Base-by-base conservation (phyloP, 2,329 filamentous ascomycete species). In the Reticulascus tulasneorum region DNA sequence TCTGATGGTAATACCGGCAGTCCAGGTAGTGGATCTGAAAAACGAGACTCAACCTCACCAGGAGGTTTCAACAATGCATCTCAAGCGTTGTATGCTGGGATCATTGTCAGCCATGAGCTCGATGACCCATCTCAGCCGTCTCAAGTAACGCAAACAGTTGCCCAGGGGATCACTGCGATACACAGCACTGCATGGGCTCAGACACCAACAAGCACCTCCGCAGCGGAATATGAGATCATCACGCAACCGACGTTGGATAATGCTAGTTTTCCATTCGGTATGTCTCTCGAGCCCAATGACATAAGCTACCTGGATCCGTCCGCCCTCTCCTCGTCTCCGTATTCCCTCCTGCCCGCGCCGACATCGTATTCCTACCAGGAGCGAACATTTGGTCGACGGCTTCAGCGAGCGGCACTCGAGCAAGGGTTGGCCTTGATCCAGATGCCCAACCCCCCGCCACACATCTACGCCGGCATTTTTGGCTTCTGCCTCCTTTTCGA, bases 401-500 rank as follows among this genome's bases (percentile, higher is more conserved):
- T 94, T 5, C 83, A 86, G 31, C 76, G 86, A 26, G 69, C 69
- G 35, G 70, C 78, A 3, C 48, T 81, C 1, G 85, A 94, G 57
- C 60, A 68, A 18, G 84, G 72, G 1, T 75, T 80, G 38, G 60
- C 66, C 4, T 59, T 90, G 2, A 66, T 86, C 4, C 62, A 54
- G 11, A 66, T 68, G 54, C 51, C 61, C 3, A 60, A 68, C 45
- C 69, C 75, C 30, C 66, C 73, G 0, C 66, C 69, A 3, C 54
- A 63, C 3, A 57, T 58, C 1, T 66, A 79, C 37, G 60, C 66
- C n/a, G 69, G 71, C 22, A 69, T 80, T 2, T 90, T 89, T 54
- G 81, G 78, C 23, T 83, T 88, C 38, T 79, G 78, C n/a, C 62
- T 84, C 13, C 69, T 79, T 18, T 81, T 82, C 42, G 71, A 80